phyloP scores from a whole-genome alignment of 805 yeast genomes.

The Metschnikowia sp. region DNA sequence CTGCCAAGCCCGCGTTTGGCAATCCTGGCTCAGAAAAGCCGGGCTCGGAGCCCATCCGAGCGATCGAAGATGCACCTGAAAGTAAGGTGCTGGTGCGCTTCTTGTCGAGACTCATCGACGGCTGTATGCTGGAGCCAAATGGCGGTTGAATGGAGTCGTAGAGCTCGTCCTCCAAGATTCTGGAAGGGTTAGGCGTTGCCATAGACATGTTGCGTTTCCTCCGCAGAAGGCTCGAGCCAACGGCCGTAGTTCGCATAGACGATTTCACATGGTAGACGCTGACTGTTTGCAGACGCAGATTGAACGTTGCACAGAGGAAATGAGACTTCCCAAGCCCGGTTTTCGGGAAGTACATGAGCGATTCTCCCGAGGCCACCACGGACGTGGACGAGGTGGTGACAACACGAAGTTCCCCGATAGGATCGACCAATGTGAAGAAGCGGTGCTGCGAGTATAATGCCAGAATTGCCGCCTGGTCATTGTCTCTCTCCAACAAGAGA shows the following conservation, averaged over 20 bases:
- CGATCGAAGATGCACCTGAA: slow-evolving; percentile 44
- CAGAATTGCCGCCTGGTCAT: slow-evolving; percentile 4
- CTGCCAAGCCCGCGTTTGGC: slow-evolving; percentile 11
- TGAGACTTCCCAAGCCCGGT: slow-evolving; percentile 30
- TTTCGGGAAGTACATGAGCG: slow-evolving; percentile 52
- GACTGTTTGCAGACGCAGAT: slow-evolving; percentile 43
- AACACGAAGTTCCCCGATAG: slow-evolving; percentile 68
- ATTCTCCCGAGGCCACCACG: slow-evolving; percentile 56
- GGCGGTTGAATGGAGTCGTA: slow-evolving; percentile 9
- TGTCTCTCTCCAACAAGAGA: slow-evolving; percentile 54
- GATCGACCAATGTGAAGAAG: slow-evolving; percentile 71
- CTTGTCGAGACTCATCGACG: slow-evolving; percentile 35
- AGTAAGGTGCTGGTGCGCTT: slow-evolving; percentile 41
- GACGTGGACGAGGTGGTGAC: slow-evolving; percentile 70
- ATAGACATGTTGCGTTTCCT: slow-evolving; percentile 28
- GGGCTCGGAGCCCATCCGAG: slow-evolving; percentile 41
- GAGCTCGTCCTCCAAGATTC: slow-evolving; percentile 41
- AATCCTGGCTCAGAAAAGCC: slow-evolving; percentile 25
- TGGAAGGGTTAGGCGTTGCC: slow-evolving; percentile 41
- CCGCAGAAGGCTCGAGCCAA: slow-evolving; percentile 5
- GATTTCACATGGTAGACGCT: slow-evolving; percentile 55
- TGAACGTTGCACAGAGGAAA: slow-evolving; percentile 55
- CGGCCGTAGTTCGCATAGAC: slow-evolving; percentile 19
- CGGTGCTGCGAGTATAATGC: slow-evolving; percentile 19
- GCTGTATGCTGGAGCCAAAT: slow-evolving; percentile 5